Base-by-base conservation (phyloP, 805 yeast genomes). In the Kluyveromyces aestuarii region DNA sequence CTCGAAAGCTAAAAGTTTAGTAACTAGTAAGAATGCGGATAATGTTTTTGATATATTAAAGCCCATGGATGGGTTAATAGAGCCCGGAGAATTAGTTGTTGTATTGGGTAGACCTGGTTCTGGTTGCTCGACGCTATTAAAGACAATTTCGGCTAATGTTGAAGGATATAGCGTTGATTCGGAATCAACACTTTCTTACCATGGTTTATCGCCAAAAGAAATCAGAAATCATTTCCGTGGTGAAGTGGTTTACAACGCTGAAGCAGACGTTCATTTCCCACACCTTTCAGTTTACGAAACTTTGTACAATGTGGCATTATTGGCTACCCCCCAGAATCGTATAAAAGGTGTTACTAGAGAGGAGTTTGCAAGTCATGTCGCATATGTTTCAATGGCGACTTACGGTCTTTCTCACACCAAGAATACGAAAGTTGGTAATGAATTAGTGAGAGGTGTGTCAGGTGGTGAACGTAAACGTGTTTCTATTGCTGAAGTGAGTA, bases 381-480 rank as follows among this genome's bases (percentile, higher is more conserved):
- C 82, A 8, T 72, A 74, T 48, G 80, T 77, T 14, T 66, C 64
- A 33, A 72, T 75, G 78, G 79, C 77, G 19, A 74, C 73, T 36
- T 81, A 77, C 58, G 87, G 86, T 50, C 69, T 82, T 39, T 67
- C 74, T 8, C 86, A 80, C 61, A 78, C 86, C 6, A 70, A 71
- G 51, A 68, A 77, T 60, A 79, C 84, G 16, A 76, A 75, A 53
- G 84, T 80, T 36, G 85, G 85, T 51, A 74, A 74, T 58, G 84
- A 79, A 52, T 70, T 75, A 39, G 74, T 82, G 30, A 74, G 87
- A 62, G 86, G 88, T 69, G 86, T 83, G 39, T 81, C 91, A 46
- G 91, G 95, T 59, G 93, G 95, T 72, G 93, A 86, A 68, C 72
- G 95, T 55, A 84, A 85, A 67, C 78, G 95, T 70, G 91, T 86